Percentiles rank a stretch among this genome's conserved stretches.
Evolutionary conservation across 352 stramenopile species (phyloP).

Genomic region (Bremia lactucae): DNA sequence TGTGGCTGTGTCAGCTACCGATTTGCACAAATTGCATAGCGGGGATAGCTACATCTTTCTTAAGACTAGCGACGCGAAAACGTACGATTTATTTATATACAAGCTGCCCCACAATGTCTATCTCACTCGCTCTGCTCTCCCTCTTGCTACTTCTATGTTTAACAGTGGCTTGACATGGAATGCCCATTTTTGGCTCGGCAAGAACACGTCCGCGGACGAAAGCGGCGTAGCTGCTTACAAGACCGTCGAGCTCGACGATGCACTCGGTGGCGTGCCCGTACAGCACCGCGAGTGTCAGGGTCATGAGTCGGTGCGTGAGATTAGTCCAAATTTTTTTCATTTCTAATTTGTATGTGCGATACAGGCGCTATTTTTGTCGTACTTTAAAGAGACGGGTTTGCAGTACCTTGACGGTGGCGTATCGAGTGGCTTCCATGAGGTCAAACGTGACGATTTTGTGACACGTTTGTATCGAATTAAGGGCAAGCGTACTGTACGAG

Average conservation of each 20-base stretch:
- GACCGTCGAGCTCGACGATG: constrained; percentile 93
- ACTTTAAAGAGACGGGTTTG: constrained; percentile 88
- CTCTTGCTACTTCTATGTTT: background rate
- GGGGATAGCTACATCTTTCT: constrained; percentile 97
- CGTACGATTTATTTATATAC: constrained; percentile 13
- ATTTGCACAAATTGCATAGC: constrained; percentile 86
- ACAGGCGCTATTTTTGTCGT: constrained; percentile 85
- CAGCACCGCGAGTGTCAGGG: constrained; percentile 87
- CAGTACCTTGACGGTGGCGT: constrained; percentile 90
- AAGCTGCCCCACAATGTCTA: background rate
- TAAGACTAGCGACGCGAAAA: constrained; percentile 53
- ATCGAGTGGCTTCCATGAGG: constrained; percentile 86
- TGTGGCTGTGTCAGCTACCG: constrained; percentile 34
- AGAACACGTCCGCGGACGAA: constrained; percentile 87
- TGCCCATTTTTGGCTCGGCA: constrained; percentile 95
- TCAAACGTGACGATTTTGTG: constrained; percentile 84
- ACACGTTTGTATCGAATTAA: constrained; percentile 87
- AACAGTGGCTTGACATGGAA: constrained; percentile 66
- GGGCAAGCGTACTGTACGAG: constrained; percentile 79
- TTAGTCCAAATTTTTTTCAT: no score
- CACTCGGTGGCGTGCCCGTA: constrained; percentile 82
- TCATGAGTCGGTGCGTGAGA: constrained; percentile 58
- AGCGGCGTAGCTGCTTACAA: constrained; percentile 94
- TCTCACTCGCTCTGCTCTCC: background rate
- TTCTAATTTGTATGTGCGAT: background rate